phyloP scores from a whole-genome alignment of 495 filamentous ascomycete species.

The Bacidia gigantensis region DNA sequence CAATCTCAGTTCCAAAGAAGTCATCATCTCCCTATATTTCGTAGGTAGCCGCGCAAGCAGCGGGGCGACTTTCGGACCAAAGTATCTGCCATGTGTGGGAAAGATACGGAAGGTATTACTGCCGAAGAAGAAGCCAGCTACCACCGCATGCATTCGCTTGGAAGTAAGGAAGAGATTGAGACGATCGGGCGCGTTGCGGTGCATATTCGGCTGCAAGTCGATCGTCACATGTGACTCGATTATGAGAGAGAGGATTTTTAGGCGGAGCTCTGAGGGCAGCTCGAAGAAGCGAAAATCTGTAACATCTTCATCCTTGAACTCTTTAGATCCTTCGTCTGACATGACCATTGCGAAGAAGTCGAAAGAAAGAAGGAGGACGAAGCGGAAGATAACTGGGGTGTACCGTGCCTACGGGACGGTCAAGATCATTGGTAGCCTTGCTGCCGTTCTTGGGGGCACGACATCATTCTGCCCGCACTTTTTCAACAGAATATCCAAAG shows the following conservation, averaged over 20 bases:
- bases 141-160: conserved; percentile 53
- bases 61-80: conserved; percentile 47
- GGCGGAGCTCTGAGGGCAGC: conserved; percentile 63
- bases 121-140: conserved; percentile 60
- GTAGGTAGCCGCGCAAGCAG: conserved; percentile 49
- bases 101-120: conserved; percentile 67
- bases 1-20: conserved; percentile 59
- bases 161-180: conserved; percentile 49
- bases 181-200: conserved; percentile 41
- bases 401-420: conserved; percentile 18
- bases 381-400: not conserved
- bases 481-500: conserved; percentile 48
- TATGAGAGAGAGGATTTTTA: conserved; percentile 51
- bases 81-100: conserved; percentile 53
- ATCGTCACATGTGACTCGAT: conserved; percentile 42
- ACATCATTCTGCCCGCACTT: conserved; percentile 49
- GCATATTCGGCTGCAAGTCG: conserved; percentile 57
- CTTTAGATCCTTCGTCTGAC: not conserved
- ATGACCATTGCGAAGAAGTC: too few species aligned
- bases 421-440: conserved; percentile 35
- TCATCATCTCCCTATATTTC: conserved; percentile 51
- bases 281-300: conserved; percentile 61
- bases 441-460: conserved; percentile 52
- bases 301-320: conserved; percentile 5
- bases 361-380: too few species aligned